A percentile compares a stretch with the other conserved stretches of the same genome.
Conservation (phyloP, 1,139 yeast species). For the Saccharomycopsis hybrid region DNA sequence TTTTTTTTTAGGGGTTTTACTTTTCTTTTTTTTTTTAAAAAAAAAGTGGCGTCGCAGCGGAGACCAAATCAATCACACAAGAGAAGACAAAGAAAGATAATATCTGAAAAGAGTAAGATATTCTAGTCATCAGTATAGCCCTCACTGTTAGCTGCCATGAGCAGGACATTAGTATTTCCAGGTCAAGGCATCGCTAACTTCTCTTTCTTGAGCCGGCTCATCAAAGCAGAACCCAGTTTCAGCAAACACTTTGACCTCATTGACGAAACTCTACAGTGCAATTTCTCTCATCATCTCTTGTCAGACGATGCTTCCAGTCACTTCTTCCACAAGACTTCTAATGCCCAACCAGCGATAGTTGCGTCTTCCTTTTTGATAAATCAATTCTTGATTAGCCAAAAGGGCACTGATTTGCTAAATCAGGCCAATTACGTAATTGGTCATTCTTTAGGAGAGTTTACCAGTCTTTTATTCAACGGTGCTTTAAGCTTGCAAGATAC, state of each 20-base stretch:
- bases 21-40: no score
- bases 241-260: not conserved
- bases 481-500: constrained; percentile 26
- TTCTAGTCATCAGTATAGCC: no score
- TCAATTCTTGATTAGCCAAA: constrained; percentile 21
- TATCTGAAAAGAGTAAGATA: no score
- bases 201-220: constrained; percentile 12
- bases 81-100: no score
- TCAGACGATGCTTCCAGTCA: not conserved
- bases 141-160: constrained; percentile 1
- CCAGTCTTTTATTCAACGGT: constrained; percentile 27
- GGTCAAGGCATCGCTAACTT: constrained; percentile 28
- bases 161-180: constrained; percentile 25
- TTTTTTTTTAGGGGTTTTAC: not conserved
- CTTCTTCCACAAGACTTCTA: constrained; percentile 26
- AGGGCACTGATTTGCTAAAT: constrained; percentile 24
- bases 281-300: constrained; percentile 6
- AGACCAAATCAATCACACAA: no score
- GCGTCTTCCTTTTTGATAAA: constrained; percentile 26
- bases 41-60: no score
- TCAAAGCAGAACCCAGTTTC: constrained; percentile 6
- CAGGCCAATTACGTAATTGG: constrained; percentile 28
- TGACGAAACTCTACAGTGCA: constrained; percentile 3
- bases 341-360: constrained; percentile 31
- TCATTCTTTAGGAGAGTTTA: constrained; percentile 33